Conservation (phyloP, 1,139 yeast genomes). For the Spencermartinsiella ligniputridi region DNA sequence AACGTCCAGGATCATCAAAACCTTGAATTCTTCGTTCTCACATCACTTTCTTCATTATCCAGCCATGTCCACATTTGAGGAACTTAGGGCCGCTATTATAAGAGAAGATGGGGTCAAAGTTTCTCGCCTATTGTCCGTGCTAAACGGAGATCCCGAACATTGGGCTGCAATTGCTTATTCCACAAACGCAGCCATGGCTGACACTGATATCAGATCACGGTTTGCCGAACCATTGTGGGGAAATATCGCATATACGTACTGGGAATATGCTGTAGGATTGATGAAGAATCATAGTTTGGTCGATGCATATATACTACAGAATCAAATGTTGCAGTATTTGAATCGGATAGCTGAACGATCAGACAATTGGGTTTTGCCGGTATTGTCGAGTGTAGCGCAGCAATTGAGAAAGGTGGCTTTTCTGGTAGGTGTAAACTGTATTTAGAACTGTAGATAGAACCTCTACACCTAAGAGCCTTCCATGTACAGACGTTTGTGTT, state of each 20-base stretch:
- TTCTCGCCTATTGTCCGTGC: constrained; percentile 83
- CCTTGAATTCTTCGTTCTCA: too few relatives aligned
- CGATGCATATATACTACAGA: constrained; percentile 29
- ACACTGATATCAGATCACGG: constrained; percentile 14
- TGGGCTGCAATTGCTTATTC: constrained; percentile 15
- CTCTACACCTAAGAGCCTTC: too few relatives aligned
- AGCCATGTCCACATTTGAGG: neutral
- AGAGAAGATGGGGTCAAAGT: constrained; percentile 24
- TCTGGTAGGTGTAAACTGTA: constrained; percentile 25
- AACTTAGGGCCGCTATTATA: neutral
- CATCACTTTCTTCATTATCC: too few relatives aligned
- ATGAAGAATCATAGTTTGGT: constrained; percentile 21
- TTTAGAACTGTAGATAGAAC: too few relatives aligned
- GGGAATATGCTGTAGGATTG: constrained; percentile 28
- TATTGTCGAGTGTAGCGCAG: constrained; percentile 50
- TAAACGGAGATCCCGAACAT: constrained; percentile 1
- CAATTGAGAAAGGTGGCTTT: constrained; percentile 47
- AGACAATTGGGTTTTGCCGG: constrained; percentile 62
- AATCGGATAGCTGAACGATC: constrained; percentile 61
- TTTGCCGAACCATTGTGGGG: constrained; percentile 23
- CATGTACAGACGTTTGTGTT: too few relatives aligned
- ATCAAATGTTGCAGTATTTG: constrained; percentile 22
- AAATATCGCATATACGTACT: constrained; percentile 25
- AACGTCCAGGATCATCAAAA: too few relatives aligned
- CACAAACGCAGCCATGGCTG: constrained; percentile 23